Percentiles rank a stretch among this genome's conserved stretches.
Conservation (phyloP, 768 basidiomycete genomes). For the Phanerochaete sordida region DNA sequence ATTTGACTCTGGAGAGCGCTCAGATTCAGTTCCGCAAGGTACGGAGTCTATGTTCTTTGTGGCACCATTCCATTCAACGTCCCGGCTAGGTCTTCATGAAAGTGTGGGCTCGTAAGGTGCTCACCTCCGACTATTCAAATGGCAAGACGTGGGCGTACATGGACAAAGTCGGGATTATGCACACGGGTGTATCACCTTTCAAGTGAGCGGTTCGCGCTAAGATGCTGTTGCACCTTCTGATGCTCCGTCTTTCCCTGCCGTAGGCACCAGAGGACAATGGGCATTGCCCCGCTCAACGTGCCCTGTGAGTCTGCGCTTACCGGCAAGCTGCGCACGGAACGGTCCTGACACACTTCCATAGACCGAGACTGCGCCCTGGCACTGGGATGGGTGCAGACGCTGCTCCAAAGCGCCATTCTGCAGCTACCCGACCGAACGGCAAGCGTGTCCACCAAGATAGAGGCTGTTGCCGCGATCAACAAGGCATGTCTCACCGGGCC, state of each 20-base stretch:
- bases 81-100: slow-evolving; percentile 30
- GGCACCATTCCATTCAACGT: not conserved
- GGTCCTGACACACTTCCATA: slow-evolving; percentile 24
- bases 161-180: slow-evolving; percentile 47
- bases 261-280: slow-evolving; percentile 31
- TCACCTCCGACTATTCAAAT: slow-evolving; percentile 43
- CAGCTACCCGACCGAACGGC: slow-evolving; percentile 35
- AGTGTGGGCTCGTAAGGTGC: slow-evolving; percentile 30
- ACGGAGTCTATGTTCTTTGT: not conserved
- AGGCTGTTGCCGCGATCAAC: slow-evolving; percentile 39
- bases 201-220: slow-evolving; percentile 13
- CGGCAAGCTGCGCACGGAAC: not conserved
- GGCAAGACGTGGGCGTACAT: slow-evolving; percentile 42
- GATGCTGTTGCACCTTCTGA: not conserved
- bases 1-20: slow-evolving; percentile 39
- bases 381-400: slow-evolving; percentile 44
- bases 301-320: slow-evolving; percentile 26
- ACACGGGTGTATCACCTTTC: slow-evolving; percentile 43
- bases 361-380: slow-evolving; percentile 39
- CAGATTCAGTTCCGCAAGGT: slow-evolving; percentile 46
- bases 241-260: not conserved
- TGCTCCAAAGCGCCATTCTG: slow-evolving; percentile 39
- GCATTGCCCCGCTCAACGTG: slow-evolving; percentile 29
- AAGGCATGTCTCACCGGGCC: slow-evolving; percentile 31
- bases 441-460: slow-evolving; percentile 33